These are phyloP conservation scores for Gonapodya sp. DNA, from an alignment of 192 early-diverging fungal genomes.

Conservation along the genomic window DNA sequence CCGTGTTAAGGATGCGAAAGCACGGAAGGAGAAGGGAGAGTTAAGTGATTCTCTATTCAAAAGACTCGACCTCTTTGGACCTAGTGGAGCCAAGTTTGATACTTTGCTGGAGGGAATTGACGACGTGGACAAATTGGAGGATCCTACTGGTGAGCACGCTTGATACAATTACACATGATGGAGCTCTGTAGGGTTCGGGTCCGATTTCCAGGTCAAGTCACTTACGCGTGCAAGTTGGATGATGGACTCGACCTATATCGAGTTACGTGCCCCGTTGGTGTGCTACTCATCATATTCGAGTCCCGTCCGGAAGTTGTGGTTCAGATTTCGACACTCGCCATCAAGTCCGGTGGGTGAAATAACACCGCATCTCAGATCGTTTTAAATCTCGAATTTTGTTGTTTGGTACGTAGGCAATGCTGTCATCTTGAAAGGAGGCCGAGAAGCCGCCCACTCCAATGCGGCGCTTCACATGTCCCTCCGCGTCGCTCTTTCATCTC, in stretches of 20 bases:
- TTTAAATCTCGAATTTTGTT: background rate
- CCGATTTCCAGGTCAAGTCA: slow-evolving; percentile 40
- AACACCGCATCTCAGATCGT: background rate
- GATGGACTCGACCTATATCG: slow-evolving; percentile 78
- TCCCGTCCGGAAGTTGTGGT: slow-evolving; percentile 97
- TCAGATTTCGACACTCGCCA: slow-evolving; percentile 86
- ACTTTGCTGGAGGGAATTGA: slow-evolving; percentile 79
- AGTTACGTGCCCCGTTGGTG: slow-evolving; percentile 87
- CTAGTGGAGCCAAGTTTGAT: slow-evolving; percentile 69
- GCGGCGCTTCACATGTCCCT: slow-evolving; percentile 65
- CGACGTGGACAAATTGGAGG: slow-evolving; percentile 75
- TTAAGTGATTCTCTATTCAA: slow-evolving; percentile 72
- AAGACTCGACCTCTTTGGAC: slow-evolving; percentile 72
- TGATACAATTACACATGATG: slow-evolving; percentile 13
- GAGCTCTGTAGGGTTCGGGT: background rate
- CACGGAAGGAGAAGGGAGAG: slow-evolving; percentile 59
- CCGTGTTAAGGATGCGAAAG: slow-evolving; percentile 41
- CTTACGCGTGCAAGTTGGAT: slow-evolving; percentile 68
- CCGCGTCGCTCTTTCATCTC: slow-evolving; percentile 54
- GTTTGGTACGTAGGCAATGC: slow-evolving; percentile 58
- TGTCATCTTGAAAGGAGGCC: slow-evolving; percentile 95
- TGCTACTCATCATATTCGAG: slow-evolving; percentile 95
- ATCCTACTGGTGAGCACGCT: slow-evolving; percentile 56
- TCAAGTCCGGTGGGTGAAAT: slow-evolving; percentile 66
- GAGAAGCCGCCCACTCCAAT: slow-evolving; percentile 78